phyloP scores from a whole-genome alignment of 2,329 filamentous ascomycete species.

The Scopulariopsis brevicaulis region DNA sequence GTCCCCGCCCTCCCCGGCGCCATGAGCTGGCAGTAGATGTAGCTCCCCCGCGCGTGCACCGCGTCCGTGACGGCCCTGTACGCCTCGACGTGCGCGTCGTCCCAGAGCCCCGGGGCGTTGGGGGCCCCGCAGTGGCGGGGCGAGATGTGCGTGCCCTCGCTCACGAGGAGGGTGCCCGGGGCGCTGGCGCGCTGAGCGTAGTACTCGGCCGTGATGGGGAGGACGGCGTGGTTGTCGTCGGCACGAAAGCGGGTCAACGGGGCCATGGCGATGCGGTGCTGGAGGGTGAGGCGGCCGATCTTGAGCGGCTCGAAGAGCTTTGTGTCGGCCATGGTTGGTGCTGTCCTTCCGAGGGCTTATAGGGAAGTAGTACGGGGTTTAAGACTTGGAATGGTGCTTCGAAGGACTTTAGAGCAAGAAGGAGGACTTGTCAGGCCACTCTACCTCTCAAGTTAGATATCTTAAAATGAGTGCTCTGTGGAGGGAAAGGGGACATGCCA shows the following conservation, averaged over 20 bases:
- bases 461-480: no score
- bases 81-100: constrained; percentile 38
- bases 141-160: constrained; percentile 31
- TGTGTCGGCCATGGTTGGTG: neutral
- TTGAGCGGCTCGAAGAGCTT: constrained; percentile 29
- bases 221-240: constrained; percentile 21
- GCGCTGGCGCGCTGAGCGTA: constrained; percentile 30
- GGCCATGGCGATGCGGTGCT: constrained; percentile 39
- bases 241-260: constrained; percentile 44
- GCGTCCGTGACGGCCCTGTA: constrained; percentile 51
- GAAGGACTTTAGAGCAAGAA: no score
- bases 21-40: constrained; percentile 56
- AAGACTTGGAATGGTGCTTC: neutral
- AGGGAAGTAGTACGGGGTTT: neutral
- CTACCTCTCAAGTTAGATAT: no score
- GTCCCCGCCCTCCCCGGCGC: constrained; percentile 39
- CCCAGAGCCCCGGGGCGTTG: constrained; percentile 47
- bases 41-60: constrained; percentile 50
- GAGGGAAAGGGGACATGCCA: no score
- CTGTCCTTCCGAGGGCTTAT: neutral
- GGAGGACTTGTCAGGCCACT: no score
- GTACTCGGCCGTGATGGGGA: constrained; percentile 20
- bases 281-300: constrained; percentile 24
- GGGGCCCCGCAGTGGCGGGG: constrained; percentile 19
- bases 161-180: constrained; percentile 29